These are phyloP conservation scores for Fusarium haematococcum DNA, from an alignment of 2,329 filamentous ascomycete genomes.

Conservation along the genomic window DNA sequence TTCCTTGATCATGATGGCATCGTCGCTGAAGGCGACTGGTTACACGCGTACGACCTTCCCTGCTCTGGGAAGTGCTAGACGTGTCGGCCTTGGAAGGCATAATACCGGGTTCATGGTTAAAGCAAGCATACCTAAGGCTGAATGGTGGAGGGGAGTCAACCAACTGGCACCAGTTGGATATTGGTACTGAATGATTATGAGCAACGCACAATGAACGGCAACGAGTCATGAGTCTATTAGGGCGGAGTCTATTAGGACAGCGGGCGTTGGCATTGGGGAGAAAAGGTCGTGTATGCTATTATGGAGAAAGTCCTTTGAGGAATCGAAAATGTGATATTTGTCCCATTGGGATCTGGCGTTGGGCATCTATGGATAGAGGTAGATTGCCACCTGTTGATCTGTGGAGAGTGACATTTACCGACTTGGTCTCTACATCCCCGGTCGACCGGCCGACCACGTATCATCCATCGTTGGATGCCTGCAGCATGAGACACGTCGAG, in stretches of 20 bases:
- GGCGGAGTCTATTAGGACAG: neutral
- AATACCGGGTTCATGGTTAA: no score
- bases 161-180: neutral
- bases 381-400: neutral
- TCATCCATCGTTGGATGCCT: neutral
- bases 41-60: no score
- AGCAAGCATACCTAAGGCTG: no score
- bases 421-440: neutral
- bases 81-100: no score
- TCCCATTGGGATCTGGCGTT: neutral
- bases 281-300: neutral
- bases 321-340: neutral
- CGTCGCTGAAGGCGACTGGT: no score
- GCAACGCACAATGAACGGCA: neutral
- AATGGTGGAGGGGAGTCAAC: no score
- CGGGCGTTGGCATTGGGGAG: neutral
- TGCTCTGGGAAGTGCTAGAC: no score
- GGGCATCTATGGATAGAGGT: neutral
- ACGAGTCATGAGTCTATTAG: slow-evolving; percentile 6
- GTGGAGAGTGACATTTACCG: neutral
- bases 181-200: neutral
- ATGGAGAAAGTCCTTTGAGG: neutral
- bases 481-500: neutral
- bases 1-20: no score
- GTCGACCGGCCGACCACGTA: neutral